A percentile compares a stretch with the other conserved stretches of the same genome.
phyloP scores from a whole-genome alignment of 768 basidiomycete genomes.

The Amylocystis lapponica region DNA sequence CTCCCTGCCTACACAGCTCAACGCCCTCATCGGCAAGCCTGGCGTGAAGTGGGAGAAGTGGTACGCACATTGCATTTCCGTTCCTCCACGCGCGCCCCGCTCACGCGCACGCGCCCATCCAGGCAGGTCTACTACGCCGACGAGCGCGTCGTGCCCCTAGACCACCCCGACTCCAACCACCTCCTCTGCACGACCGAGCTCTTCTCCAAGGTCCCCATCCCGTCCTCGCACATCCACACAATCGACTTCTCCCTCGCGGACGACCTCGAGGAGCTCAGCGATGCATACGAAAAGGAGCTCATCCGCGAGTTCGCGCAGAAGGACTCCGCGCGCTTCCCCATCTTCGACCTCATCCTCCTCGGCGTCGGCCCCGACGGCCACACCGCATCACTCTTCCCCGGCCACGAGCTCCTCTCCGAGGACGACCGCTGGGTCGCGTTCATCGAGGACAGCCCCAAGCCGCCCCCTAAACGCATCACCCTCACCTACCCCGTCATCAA shows the following conservation, averaged over 20 bases:
- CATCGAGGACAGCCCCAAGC: conserved; percentile 91
- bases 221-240: conserved; percentile 69
- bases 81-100: conserved; percentile 1
- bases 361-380: conserved; percentile 99
- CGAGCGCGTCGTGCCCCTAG: conserved; percentile 90
- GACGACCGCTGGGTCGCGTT: conserved; percentile 92
- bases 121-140: conserved; percentile 99
- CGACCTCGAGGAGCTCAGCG: conserved; percentile 75
- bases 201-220: conserved; percentile 81
- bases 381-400: conserved; percentile 95
- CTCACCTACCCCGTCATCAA: conserved; percentile 90
- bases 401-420: conserved; percentile 79
- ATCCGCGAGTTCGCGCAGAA: conserved; percentile 88
- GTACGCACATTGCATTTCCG: conserved; percentile 37
- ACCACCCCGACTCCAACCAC: conserved; percentile 93
- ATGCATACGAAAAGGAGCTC: conserved; percentile 78
- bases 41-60: conserved; percentile 92
- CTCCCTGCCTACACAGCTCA: conserved; percentile 79
- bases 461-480: conserved; percentile 84
- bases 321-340: conserved; percentile 92
- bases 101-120: conserved; percentile 3
- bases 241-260: conserved; percentile 65
- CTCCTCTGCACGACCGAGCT: conserved; percentile 63
- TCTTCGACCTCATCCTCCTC: conserved; percentile 95
- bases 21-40: conserved; percentile 55